Conservation (phyloP, 805 yeast genomes). For the Yarrowia porcina region DNA sequence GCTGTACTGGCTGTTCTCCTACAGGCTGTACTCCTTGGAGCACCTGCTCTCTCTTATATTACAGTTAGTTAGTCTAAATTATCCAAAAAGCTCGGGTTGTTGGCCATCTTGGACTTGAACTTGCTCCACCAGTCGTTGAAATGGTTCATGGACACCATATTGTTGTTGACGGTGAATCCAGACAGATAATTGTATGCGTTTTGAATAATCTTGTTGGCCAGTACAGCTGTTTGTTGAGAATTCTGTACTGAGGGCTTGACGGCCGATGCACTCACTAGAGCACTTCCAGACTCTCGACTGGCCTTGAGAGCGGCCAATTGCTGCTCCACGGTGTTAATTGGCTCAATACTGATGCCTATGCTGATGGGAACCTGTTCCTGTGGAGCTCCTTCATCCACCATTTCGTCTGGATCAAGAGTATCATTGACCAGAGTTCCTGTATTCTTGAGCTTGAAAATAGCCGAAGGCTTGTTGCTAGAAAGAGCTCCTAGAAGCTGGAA, state of each 20-base stretch:
- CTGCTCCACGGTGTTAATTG: constrained; percentile 60
- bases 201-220: constrained; percentile 84
- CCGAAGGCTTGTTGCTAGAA: constrained; percentile 68
- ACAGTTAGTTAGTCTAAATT: constrained; percentile 38
- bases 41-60: too few relatives aligned
- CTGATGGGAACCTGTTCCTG: constrained; percentile 41
- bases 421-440: constrained; percentile 32
- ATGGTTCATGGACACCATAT: constrained; percentile 80
- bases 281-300: constrained; percentile 34
- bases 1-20: too few relatives aligned
- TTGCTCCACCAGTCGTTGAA: constrained; percentile 95
- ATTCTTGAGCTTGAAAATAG: constrained; percentile 72
- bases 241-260: constrained; percentile 37
- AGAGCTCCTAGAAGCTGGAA: constrained; percentile 40
- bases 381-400: constrained; percentile 46
- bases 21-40: too few relatives aligned
- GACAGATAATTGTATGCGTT: constrained; percentile 89
- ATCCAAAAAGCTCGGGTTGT: constrained; percentile 80
- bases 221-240: constrained; percentile 46
- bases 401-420: constrained; percentile 55
- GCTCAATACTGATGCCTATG: constrained; percentile 91
- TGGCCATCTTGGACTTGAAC: constrained; percentile 67
- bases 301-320: constrained; percentile 47
- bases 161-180: constrained; percentile 76
- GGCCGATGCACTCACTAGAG: constrained; percentile 32